A percentile compares a stretch with the other conserved stretches of the same genome.
Evolutionary conservation across 1,284 basidiomycete species (phyloP).

Genomic region (Phellopilus nigrolimitatus): DNA sequence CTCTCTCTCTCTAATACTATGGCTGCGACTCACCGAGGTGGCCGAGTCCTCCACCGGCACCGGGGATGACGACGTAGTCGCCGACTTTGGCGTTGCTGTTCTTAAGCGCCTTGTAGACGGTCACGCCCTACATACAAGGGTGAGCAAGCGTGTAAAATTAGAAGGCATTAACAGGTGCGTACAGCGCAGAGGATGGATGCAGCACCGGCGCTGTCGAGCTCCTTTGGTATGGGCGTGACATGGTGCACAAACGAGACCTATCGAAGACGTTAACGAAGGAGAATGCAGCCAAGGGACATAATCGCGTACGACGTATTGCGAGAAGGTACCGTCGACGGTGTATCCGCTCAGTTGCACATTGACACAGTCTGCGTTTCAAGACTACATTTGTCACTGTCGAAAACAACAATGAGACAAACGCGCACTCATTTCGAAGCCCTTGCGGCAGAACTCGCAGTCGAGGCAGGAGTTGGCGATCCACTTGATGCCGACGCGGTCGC

Average conservation of each 20-base stretch:
- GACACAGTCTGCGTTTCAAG: slow-evolving; percentile 45
- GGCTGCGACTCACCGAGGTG: slow-evolving; percentile 22
- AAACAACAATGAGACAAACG: slow-evolving; percentile 17
- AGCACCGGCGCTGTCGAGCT: slow-evolving; percentile 44
- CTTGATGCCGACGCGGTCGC: slow-evolving; percentile 86
- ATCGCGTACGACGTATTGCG: slow-evolving; percentile 76
- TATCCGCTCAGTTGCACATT: slow-evolving; percentile 65
- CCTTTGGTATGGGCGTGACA: slow-evolving; percentile 74
- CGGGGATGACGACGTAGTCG: slow-evolving; percentile 43
- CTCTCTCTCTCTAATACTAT: too few species aligned
- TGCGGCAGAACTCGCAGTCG: slow-evolving; percentile 72
- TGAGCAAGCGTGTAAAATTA: slow-evolving; percentile 11
- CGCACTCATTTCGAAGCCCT: slow-evolving; percentile 34
- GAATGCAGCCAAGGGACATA: too few species aligned
- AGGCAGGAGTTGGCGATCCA: slow-evolving; percentile 71
- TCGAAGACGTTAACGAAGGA: too few species aligned
- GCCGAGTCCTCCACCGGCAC: slow-evolving; percentile 31
- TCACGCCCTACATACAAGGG: slow-evolving; percentile 27
- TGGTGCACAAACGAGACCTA: slow-evolving; percentile 59
- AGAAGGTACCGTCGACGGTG: slow-evolving; percentile 81
- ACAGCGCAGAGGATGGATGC: slow-evolving; percentile 44
- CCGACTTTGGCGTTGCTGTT: slow-evolving; percentile 37
- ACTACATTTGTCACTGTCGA: slow-evolving; percentile 25
- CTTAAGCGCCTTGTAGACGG: slow-evolving; percentile 45
- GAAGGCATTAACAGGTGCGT: slow-evolving; percentile 15